These are phyloP conservation scores for Plantago major DNA, from an alignment of 257 asterid genomes.

Conservation along the genomic window DNA sequence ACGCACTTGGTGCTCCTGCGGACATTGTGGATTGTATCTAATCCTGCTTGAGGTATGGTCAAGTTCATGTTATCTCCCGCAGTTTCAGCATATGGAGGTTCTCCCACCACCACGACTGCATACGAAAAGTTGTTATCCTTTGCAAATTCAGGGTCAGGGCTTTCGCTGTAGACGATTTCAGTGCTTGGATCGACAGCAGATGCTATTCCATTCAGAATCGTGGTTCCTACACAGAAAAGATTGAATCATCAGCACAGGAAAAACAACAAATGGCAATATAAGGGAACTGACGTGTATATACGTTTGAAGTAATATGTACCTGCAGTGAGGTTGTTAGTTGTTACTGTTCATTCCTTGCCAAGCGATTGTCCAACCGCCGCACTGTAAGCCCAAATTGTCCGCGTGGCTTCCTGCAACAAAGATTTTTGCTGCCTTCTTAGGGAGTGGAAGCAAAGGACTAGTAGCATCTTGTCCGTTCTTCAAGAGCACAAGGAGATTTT, in stretches of 20 bases:
- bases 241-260: not conserved
- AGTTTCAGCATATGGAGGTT: constrained; percentile 37
- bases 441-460: constrained; percentile 14
- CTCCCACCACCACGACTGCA: constrained; percentile 43
- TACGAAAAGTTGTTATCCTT: constrained; percentile 24
- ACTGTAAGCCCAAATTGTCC: constrained; percentile 15
- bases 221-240: constrained; percentile 28
- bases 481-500: constrained; percentile 12
- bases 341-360: constrained; percentile 45
- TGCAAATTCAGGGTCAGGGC: constrained; percentile 14
- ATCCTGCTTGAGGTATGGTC: constrained; percentile 29
- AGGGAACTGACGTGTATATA: not conserved
- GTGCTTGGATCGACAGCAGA: constrained; percentile 25
- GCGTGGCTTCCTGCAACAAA: constrained; percentile 20
- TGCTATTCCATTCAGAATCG: constrained; percentile 28
- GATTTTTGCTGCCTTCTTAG: constrained; percentile 12
- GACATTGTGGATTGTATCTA: constrained; percentile 20
- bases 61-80: constrained; percentile 31
- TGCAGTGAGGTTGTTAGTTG: constrained; percentile 13
- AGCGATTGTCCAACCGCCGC: constrained; percentile 27
- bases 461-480: constrained; percentile 10
- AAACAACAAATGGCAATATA: not conserved
- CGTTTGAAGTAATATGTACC: not conserved
- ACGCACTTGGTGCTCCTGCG: constrained; percentile 34
- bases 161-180: constrained; percentile 27